Evolutionary conservation across 179 eudicot genomes (phyloP).

Genomic region (Spergularia azorica): DNA sequence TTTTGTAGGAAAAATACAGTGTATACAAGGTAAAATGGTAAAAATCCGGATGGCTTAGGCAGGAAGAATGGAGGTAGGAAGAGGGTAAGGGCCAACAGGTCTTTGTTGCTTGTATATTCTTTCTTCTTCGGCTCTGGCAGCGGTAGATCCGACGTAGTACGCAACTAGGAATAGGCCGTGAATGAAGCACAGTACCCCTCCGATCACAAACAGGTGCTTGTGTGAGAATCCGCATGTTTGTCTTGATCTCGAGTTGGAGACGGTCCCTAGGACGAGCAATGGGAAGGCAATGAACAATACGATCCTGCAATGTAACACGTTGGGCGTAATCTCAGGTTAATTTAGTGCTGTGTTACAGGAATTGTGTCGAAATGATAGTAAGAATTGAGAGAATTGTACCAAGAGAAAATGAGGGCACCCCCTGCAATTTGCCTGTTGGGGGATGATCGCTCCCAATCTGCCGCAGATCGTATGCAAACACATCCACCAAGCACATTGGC

Average conservation of each 20-base stretch:
- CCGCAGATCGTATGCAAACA: conserved; percentile 59
- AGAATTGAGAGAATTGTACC: conserved; percentile 41
- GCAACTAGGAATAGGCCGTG: conserved; percentile 41
- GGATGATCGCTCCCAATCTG: conserved; percentile 56
- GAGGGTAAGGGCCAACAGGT: conserved; percentile 30
- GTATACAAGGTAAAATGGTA: too few species aligned
- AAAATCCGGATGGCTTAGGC: too few species aligned
- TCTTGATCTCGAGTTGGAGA: conserved; percentile 57
- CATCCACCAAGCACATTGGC: conserved; percentile 78
- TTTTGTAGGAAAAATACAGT: too few species aligned
- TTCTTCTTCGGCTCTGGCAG: conserved; percentile 32
- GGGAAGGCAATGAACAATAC: conserved; percentile 54
- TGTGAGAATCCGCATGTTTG: conserved; percentile 57
- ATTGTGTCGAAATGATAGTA: too few species aligned
- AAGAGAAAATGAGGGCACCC: conserved; percentile 61
- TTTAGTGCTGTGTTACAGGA: neutral
- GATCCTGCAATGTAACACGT: conserved; percentile 22
- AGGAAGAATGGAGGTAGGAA: conserved; percentile 20
- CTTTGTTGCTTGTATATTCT: conserved; percentile 19
- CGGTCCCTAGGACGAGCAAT: conserved; percentile 52
- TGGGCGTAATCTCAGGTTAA: neutral
- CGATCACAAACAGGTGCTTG: conserved; percentile 45
- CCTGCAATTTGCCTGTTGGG: conserved; percentile 68
- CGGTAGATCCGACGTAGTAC: conserved; percentile 36
- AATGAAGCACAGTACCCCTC: conserved; percentile 40